Base-by-base conservation (phyloP, 495 filamentous ascomycete species). In the Lineolata rhizophorae region DNA sequence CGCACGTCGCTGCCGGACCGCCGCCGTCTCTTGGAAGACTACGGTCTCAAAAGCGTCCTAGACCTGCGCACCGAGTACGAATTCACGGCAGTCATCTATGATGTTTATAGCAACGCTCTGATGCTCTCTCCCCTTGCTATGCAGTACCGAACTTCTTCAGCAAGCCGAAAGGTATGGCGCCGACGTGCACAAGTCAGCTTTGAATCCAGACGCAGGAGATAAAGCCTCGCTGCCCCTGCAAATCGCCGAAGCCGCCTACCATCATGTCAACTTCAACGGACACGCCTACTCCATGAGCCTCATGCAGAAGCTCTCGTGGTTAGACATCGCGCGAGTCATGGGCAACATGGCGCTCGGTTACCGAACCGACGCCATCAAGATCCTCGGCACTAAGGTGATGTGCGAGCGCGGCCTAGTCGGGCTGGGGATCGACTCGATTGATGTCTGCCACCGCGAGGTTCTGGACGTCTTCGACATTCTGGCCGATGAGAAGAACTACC, bases 21-120 rank as follows among this genome's bases (percentile, higher is more conserved):
- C 35, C 44, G 51, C 15, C 58, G 55, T 32, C 51, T 90, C 10
- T 50, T 49, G n/a, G 53, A 71, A 3, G 65, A 72, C 35, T 64
- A 70, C 40, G 59, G 63, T 28, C 66, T 90, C 29, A 60, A 58
- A 18, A 76, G 67, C 1, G 65, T 90, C 17, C 62, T 92, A 20
- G 82, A 90, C 50, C 53, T 90, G 11, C 66, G 80, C 24, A 78
- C 78, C 35, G 64, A 65, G 74, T 79, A 64, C 28, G 47, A n/a
- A n/a, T n/a, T 34, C 8, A 11, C 5, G 12, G 20, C 9, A 28
- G 14, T 10, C 9, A 18, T 16, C 5, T 24, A 14, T 19, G 11
- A 12, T 10, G 18, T 31, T 1, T 1, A 25, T 14, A 9, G 6
- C n/a, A n/a, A 25, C 22, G 22, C 6, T 6, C 22, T 25, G 6